Conservation (phyloP, 1,284 basidiomycete genomes). For the Mycena sp. region DNA sequence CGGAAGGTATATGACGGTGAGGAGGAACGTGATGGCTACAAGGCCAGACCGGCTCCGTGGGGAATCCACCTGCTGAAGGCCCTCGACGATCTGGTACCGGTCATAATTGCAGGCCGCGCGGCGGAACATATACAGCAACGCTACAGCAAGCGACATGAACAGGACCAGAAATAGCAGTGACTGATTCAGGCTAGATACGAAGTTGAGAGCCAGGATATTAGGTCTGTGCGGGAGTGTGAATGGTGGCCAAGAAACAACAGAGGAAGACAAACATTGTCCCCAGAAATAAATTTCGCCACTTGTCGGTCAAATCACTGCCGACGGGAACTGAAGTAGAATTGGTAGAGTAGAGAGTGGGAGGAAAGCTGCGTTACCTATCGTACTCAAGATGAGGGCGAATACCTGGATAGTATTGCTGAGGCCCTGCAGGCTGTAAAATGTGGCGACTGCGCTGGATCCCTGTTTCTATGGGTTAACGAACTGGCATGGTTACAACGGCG, state of each 20-base stretch:
- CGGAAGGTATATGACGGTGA: slow-evolving; percentile 75
- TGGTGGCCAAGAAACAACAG: not conserved
- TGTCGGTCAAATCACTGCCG: slow-evolving; percentile 49
- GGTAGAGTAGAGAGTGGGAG: not conserved
- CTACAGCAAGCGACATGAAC: slow-evolving; percentile 62
- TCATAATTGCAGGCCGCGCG: slow-evolving; percentile 58
- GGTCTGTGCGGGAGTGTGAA: slow-evolving; percentile 53
- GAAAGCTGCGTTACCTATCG: slow-evolving; percentile 58
- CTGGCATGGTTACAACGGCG: not conserved
- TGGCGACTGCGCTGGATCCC: slow-evolving; percentile 74
- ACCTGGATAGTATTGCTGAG: slow-evolving; percentile 74
- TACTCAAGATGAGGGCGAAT: slow-evolving; percentile 73
- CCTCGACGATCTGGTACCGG: slow-evolving; percentile 61
- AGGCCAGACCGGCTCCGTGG: slow-evolving; percentile 59
- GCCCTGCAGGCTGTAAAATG: slow-evolving; percentile 75
- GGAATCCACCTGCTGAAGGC: slow-evolving; percentile 56
- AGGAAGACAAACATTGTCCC: slow-evolving; percentile 66
- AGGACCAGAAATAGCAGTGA: slow-evolving; percentile 64
- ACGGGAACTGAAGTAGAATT: slow-evolving; percentile 50
- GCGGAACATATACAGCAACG: slow-evolving; percentile 66
- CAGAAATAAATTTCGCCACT: slow-evolving; percentile 67
- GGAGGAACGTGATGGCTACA: slow-evolving; percentile 66
- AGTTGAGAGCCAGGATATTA: slow-evolving; percentile 75
- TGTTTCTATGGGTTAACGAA: slow-evolving; percentile 39
- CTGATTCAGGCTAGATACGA: slow-evolving; percentile 62